phyloP scores from a whole-genome alignment of 164 flowering plant genomes.

The Umbellularia californica region DNA sequence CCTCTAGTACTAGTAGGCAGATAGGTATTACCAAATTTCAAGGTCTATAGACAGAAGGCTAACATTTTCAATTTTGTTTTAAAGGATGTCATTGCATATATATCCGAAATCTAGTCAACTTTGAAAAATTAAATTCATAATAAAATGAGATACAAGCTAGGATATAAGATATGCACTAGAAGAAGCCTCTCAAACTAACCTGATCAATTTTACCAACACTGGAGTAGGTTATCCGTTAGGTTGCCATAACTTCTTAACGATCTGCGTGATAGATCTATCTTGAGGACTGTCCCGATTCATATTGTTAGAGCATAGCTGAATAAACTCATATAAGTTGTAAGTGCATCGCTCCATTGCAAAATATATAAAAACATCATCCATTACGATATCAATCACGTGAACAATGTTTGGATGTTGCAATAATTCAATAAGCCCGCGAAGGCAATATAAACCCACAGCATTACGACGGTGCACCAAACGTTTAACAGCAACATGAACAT shows the following conservation, averaged over 20 bases:
- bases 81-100: constrained; percentile 18
- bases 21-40: no score
- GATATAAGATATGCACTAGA: background rate
- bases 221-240: constrained; percentile 55
- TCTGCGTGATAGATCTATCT: constrained; percentile 18
- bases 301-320: constrained; percentile 26
- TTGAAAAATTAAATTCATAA: no score
- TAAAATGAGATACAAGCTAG: no score
- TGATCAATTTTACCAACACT: constrained; percentile 53
- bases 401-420: constrained; percentile 84
- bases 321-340: constrained; percentile 65
- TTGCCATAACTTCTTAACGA: constrained; percentile 42
- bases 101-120: background rate
- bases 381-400: constrained; percentile 66
- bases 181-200: constrained; percentile 31
- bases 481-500: constrained; percentile 72
- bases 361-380: constrained; percentile 81
- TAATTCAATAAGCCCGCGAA: constrained; percentile 80
- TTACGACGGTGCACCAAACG: constrained; percentile 77
- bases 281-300: constrained; percentile 14
- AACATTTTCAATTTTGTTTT: no score
- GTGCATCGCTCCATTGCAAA: constrained; percentile 78
- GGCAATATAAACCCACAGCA: constrained; percentile 73
- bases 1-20: no score
- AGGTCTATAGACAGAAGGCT: no score